These are phyloP conservation scores for Podaxis rugospora DNA, from an alignment of 768 basidiomycete genomes.

Conservation along the genomic window DNA sequence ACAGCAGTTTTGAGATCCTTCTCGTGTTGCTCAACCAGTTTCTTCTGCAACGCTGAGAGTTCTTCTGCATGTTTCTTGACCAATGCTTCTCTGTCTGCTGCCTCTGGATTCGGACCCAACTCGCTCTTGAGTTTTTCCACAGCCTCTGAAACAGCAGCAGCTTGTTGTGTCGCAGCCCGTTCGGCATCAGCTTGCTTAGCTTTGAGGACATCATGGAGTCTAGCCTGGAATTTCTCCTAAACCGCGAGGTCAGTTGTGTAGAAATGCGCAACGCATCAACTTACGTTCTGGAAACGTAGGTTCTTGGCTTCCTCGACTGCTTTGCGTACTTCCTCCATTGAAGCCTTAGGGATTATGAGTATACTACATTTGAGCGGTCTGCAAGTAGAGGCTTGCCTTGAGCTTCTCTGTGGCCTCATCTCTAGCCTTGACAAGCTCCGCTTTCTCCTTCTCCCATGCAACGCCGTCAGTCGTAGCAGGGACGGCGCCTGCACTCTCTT, in stretches of 20 bases:
- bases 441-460: slow-evolving; percentile 58
- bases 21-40: slow-evolving; percentile 48
- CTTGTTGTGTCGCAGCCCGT: slow-evolving; percentile 38
- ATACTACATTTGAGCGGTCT: background rate
- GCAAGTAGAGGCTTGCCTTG: slow-evolving; percentile 36
- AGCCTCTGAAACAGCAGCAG: slow-evolving; percentile 50
- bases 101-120: slow-evolving; percentile 17
- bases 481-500: slow-evolving; percentile 22
- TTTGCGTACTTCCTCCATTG: slow-evolving; percentile 40
- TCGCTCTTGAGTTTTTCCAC: slow-evolving; percentile 53
- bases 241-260: slow-evolving; percentile 1
- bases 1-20: slow-evolving; percentile 49
- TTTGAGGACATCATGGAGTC: slow-evolving; percentile 49
- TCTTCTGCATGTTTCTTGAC: slow-evolving; percentile 56
- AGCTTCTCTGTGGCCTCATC: slow-evolving; percentile 56
- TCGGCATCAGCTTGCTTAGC: slow-evolving; percentile 44
- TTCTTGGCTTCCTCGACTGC: slow-evolving; percentile 39
- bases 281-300: slow-evolving; percentile 35
- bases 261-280: slow-evolving; percentile 11
- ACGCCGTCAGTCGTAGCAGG: slow-evolving; percentile 21
- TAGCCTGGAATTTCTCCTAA: slow-evolving; percentile 61
- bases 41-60: slow-evolving; percentile 49
- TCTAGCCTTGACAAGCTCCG: slow-evolving; percentile 49
- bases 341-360: slow-evolving; percentile 22
- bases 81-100: slow-evolving; percentile 34